Evolutionary conservation across 1,284 basidiomycete genomes (phyloP), one percentile per base, ranked within the genome.

Genomic region (Sparassis latifolia): DNA sequence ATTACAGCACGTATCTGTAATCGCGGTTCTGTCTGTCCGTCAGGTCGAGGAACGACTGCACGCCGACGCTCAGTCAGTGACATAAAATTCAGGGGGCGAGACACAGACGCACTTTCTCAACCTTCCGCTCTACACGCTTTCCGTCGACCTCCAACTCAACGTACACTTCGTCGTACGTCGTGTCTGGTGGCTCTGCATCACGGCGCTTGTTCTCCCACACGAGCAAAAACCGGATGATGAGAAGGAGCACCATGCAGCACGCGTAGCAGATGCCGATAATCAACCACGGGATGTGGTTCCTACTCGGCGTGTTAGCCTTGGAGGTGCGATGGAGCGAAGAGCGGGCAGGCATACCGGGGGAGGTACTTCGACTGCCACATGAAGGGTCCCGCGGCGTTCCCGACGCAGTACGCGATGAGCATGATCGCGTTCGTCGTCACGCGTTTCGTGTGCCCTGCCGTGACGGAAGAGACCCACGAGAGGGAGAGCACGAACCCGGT

Each of bases 391-490:
- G 78, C 76, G 10, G 83, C 67, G 53, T 87, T 86, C 10, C 85
- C 85, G 40, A 87, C 66, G 57, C 83, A 86, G 58, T 87, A 86
- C 0, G 80, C 79, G 48, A 76, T 77, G n/a, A 87, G 74, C 70
- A 85, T 76, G 59, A 88, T 79, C 0, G 84, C 80, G 62, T 89
- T 86, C 2, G 77, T 77, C 1, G 84, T 87, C 35, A 62, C 68
- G 51, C 79, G 75, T 68, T 89, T 89, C 10, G 86, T 89, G 62
- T 89, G 86, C 0, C 87, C 87, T 1, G 85, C 77, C 0, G 83
- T 88, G n/a, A 84, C 75, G 31, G 65, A 75, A 1, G 77, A 79
- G 29, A 86, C 58, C 86, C 86, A 89, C 9, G 80, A 80, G 4
- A 90, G 68, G 51, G 82, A 75, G 41, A 91, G 74, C 2, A 82